Evolutionary conservation across 2,329 filamentous ascomycete species (phyloP).

Genomic region (Sclerotinia trifoliorum): DNA sequence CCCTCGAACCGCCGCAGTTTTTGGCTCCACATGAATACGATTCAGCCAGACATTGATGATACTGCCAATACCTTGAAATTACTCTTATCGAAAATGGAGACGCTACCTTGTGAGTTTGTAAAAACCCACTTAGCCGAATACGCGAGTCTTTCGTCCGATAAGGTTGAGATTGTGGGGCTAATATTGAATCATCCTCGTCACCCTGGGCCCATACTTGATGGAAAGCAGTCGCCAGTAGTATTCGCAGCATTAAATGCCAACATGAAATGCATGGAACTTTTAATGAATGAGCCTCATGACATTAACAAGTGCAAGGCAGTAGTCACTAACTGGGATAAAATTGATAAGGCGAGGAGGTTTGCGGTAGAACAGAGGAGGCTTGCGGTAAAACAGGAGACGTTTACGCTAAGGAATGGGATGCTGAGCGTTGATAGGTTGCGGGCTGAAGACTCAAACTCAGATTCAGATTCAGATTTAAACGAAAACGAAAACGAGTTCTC

Average conservation of each 20-base stretch:
- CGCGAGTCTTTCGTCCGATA: rapidly evolving
- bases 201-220: neutral
- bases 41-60: too few species aligned
- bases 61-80: neutral
- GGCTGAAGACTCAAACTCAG: too few species aligned
- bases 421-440: too few species aligned
- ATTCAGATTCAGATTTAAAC: too few species aligned
- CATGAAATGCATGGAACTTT: neutral
- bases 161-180: neutral
- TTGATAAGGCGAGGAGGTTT: neutral
- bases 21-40: neutral
- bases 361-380: neutral
- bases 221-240: neutral
- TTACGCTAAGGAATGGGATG: too few species aligned
- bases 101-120: neutral
- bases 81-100: neutral
- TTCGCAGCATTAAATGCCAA: neutral
- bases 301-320: neutral
- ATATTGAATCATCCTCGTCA: neutral
- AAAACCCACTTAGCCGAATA: neutral
- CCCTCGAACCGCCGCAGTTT: neutral
- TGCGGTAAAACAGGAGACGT: too few species aligned
- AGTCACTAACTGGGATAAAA: rapidly evolving
- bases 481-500: too few species aligned
- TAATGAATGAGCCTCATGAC: neutral